Conservation (phyloP, 2,329 filamentous ascomycete species). For the Pestalotiopsis sp. region DNA sequence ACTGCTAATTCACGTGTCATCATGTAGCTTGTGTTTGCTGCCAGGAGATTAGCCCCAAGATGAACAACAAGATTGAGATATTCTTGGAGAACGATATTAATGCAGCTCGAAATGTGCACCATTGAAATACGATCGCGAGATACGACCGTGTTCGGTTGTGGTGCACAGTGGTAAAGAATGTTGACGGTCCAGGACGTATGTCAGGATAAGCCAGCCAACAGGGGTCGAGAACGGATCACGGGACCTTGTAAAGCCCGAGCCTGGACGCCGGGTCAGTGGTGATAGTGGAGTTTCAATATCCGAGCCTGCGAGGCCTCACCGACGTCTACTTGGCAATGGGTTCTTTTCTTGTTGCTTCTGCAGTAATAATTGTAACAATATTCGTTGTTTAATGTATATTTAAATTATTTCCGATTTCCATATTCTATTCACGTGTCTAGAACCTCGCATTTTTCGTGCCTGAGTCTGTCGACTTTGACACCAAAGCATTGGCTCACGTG, state of each 20-base stretch:
- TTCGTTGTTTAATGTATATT: not conserved
- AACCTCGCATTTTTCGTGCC: not conserved
- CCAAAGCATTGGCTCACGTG: not conserved
- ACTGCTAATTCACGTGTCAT: constrained; percentile 2
- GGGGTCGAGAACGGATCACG: not conserved
- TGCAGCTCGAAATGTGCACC: constrained; percentile 31
- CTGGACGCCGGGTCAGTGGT: not conserved
- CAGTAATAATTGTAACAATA: not conserved
- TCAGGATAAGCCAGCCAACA: not conserved
- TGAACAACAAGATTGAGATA: constrained; percentile 39
- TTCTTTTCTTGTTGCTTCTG: not conserved
- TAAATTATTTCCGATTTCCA: not conserved
- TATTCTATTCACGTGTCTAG: not conserved
- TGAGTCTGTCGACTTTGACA: not conserved
- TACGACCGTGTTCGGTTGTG: not conserved
- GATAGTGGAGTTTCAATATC: not conserved
- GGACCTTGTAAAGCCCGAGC: not conserved
- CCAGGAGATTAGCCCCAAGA: constrained; percentile 35
- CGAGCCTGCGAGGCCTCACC: not conserved
- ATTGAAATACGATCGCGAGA: constrained; percentile 14
- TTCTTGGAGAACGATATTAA: constrained; percentile 35
- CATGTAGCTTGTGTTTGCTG: constrained; percentile 29
- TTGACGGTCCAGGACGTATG: not conserved
- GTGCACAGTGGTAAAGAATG: not conserved
- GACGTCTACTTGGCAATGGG: not conserved